Base-by-base conservation (phyloP, 164 flowering plant species). In the Stephania yunnanensis region DNA sequence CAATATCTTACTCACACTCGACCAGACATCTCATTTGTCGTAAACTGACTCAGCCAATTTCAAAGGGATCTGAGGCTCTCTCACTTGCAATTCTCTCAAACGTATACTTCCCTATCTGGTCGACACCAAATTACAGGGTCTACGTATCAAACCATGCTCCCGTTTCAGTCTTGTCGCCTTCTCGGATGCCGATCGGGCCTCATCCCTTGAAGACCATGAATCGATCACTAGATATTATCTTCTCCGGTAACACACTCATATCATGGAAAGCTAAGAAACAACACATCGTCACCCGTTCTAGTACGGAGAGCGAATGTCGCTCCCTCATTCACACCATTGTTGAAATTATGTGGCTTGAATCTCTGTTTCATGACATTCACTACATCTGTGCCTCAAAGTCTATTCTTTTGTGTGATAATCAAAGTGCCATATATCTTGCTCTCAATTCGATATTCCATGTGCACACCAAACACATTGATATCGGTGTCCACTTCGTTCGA, bases 201-300 rank as follows among this genome's bases (percentile, higher is more conserved):
- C 11, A 2, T 48, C 53, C 13, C 53, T 7, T 1, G 53, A 48
- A 8, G 53, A 48, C 13, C 53, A 1, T 1, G 6, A 48, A 7
- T 48, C 53, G 4, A 48, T 48, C 6, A 7, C 2, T 8, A 7
- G 11, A 1, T 48, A 48, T 7, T 12, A 0, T 48, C 6, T 48
- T 48, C 13, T 12, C 6, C 6, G 53, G 82, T 74, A 86, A 89
- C 42, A 36, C 42, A 1, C 42, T 36, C 42, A 4, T 4, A 36
- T 36, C 10, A 0, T 67, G 45, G 70, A 10, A 36, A 25, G 42
- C 69, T 17, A 67, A 67, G 22, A 64, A 64, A 30, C 67, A 64
- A 20, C 25, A 0, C 7, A 19, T n/a, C 3, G 67, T 64, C 9
- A 6, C 67, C 29, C 20, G 67, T 3, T 64, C 67, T 20, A 64